These are phyloP conservation scores for Musa acuminata DNA, from an alignment of 176 grass and related monocot species.

Conservation along the genomic window DNA sequence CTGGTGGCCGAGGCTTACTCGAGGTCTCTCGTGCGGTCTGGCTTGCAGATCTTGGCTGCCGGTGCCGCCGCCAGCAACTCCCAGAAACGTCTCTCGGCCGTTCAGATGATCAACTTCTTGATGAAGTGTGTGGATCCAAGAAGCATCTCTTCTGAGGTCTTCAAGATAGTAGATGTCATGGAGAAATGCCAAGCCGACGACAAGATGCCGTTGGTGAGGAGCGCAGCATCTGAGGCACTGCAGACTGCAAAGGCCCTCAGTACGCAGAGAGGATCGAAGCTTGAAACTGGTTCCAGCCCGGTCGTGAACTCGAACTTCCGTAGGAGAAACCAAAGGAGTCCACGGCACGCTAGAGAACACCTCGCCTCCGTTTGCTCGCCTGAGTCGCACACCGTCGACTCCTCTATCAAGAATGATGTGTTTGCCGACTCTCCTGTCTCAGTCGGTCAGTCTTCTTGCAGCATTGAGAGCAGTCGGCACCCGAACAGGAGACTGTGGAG, in stretches of 20 bases:
- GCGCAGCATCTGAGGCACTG: slow-evolving; percentile 76
- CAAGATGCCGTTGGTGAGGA: slow-evolving; percentile 83
- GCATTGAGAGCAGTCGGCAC: slow-evolving; percentile 36
- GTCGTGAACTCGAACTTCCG: slow-evolving; percentile 37
- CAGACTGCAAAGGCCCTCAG: slow-evolving; percentile 64
- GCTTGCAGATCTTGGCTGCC: slow-evolving; percentile 55
- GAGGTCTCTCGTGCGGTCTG: slow-evolving; percentile 65
- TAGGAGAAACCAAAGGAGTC: slow-evolving; percentile 46
- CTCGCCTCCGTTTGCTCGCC: slow-evolving; percentile 29
- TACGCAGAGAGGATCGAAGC: slow-evolving; percentile 59
- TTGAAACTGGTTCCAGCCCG: slow-evolving; percentile 55
- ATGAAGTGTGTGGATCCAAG: slow-evolving; percentile 94
- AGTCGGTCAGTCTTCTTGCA: slow-evolving; percentile 50
- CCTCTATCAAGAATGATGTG: slow-evolving; percentile 47
- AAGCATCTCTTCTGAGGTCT: slow-evolving; percentile 68
- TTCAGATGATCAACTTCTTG: slow-evolving; percentile 97
- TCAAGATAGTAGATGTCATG: slow-evolving; percentile 62
- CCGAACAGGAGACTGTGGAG: slow-evolving; percentile 67
- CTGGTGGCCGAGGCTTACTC: slow-evolving; percentile 69
- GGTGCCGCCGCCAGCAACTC: slow-evolving; percentile 54
- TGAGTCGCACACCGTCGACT: slow-evolving; percentile 67
- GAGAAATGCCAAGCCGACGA: slow-evolving; percentile 78
- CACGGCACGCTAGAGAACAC: slow-evolving; percentile 12
- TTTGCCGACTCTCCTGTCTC: slow-evolving; percentile 49
- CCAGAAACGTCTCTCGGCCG: slow-evolving; percentile 64